Base-by-base conservation (phyloP, 139 green algal genomes). In the Eudorina sp. region DNA sequence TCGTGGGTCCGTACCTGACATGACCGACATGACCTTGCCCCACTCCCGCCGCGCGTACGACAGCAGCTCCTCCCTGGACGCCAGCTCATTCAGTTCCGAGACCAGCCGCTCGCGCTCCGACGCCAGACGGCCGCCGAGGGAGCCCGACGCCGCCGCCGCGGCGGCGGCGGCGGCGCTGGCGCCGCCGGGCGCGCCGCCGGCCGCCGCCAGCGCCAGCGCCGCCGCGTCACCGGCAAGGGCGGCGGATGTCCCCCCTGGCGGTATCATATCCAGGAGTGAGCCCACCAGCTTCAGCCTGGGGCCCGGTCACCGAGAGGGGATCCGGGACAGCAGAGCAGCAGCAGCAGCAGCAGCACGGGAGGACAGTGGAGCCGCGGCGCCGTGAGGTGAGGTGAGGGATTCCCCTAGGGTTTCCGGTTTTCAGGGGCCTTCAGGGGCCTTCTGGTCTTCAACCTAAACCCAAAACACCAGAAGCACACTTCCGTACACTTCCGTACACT, bases 271-370 rank as follows among this genome's bases (percentile, higher is more conserved):
- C 45, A 87, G 62, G 19, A 87, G 60, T 0, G 81, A 87, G 45
- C 53, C 81, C 21, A 87, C 81, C 62, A 87, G 81, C 81, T 87
- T 87, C 45, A 87, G 81, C 43, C 81, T 87, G 62, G 11, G 27
- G 41, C n/a, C 27, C 0, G 48, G n/a, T n/a, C 19, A 60, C 13
- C 41, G 19, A 41, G 36, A 78, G 11, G 41, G 16, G 13, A 31
- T 53, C 13, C 55, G 7, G n/a, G n/a, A n/a, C n/a, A n/a, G n/a
- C n/a, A n/a, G n/a, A n/a, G n/a, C n/a, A n/a, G n/a, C n/a, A n/a
- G n/a, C n/a, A n/a, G n/a, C n/a, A n/a, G n/a, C n/a, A n/a, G n/a
- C n/a, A n/a, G n/a, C n/a, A n/a, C n/a, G n/a, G n/a, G n/a, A n/a
- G n/a, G n/a, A n/a, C n/a, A n/a, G n/a, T n/a, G n/a, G n/a, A n/a